phyloP scores from a whole-genome alignment of 352 stramenopile genomes.

The Globisporangium ultimum region DNA sequence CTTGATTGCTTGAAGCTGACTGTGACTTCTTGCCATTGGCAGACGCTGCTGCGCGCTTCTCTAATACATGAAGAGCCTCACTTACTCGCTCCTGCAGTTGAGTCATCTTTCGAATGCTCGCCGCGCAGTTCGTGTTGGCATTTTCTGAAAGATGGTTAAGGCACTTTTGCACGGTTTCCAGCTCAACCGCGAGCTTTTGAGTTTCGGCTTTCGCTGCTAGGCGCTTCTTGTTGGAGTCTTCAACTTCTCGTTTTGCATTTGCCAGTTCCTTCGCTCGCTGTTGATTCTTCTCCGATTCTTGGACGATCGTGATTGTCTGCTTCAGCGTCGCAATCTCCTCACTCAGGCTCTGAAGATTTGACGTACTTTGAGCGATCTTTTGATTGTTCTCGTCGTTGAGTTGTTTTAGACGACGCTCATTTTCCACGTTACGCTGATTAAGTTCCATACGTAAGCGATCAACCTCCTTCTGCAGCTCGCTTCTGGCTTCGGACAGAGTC shows the following conservation, averaged over 20 bases:
- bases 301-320: slow-evolving; percentile 47
- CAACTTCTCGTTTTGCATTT: slow-evolving; percentile 63
- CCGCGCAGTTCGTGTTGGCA: slow-evolving; percentile 47
- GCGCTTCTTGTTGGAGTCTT: slow-evolving; percentile 80
- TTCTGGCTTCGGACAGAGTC: slow-evolving; percentile 35
- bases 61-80: slow-evolving; percentile 64
- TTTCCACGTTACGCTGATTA: slow-evolving; percentile 74
- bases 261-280: slow-evolving; percentile 66
- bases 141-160: slow-evolving; percentile 51
- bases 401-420: slow-evolving; percentile 58
- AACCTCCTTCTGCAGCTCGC: slow-evolving; percentile 56
- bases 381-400: slow-evolving; percentile 57
- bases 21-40: slow-evolving; percentile 19
- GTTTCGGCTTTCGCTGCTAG: slow-evolving; percentile 78
- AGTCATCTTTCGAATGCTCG: slow-evolving; percentile 57
- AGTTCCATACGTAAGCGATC: slow-evolving; percentile 73
- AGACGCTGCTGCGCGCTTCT: slow-evolving; percentile 43
- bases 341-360: slow-evolving; percentile 43
- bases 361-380: slow-evolving; percentile 34
- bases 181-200: slow-evolving; percentile 70
- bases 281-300: slow-evolving; percentile 70
- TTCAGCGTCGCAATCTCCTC: slow-evolving; percentile 64
- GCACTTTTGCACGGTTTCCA: slow-evolving; percentile 68
- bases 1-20: slow-evolving; percentile 18
- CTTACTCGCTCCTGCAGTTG: slow-evolving; percentile 60